Conservation (phyloP, 768 basidiomycete genomes). For the Cytidiella melzeri region DNA sequence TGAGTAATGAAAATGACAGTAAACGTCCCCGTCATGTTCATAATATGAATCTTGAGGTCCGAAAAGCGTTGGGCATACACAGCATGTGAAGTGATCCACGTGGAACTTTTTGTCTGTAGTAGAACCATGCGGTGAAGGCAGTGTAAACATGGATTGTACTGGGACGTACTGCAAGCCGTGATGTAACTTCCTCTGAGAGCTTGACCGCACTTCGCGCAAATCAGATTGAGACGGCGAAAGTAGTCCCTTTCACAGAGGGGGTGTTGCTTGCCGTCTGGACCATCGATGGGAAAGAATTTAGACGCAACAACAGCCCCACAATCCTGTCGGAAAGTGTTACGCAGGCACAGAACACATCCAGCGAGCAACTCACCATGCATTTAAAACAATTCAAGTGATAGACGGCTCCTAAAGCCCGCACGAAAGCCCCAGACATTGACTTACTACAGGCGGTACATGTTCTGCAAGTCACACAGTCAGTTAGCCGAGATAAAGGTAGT, state of each 20-base stretch:
- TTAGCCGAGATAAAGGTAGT: conserved; percentile 9
- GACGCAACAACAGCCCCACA: conserved; percentile 94
- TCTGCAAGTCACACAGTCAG: conserved; percentile 29
- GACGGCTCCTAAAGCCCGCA: conserved; percentile 87
- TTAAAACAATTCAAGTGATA: conserved; percentile 98
- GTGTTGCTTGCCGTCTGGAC: conserved; percentile 78
- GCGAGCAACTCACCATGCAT: conserved; percentile 67
- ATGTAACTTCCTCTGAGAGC: conserved; percentile 97
- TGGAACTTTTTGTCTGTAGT: conserved; percentile 94
- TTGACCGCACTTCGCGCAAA: conserved; percentile 93
- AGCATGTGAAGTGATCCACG: conserved; percentile 99
- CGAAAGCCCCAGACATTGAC: conserved; percentile 91
- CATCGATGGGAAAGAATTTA: conserved; percentile 98
- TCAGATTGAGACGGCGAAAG: conserved; percentile 91
- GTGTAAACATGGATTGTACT: conserved; percentile 6
- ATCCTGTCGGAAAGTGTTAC: conserved; percentile 49
- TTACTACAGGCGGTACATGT: conserved; percentile 74
- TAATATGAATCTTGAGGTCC: conserved; percentile 99
- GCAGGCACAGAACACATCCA: conserved; percentile 9
- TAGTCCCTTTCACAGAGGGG: conserved; percentile 99
- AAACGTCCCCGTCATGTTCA: conserved; percentile 96
- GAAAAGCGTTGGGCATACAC: conserved; percentile 91
- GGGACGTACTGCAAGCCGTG: conserved; percentile 89
- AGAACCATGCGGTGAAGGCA: not conserved
- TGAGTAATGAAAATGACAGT: conserved; percentile 98